phyloP scores from a whole-genome alignment of 352 stramenopile genomes.

The Pythium biforme region DNA sequence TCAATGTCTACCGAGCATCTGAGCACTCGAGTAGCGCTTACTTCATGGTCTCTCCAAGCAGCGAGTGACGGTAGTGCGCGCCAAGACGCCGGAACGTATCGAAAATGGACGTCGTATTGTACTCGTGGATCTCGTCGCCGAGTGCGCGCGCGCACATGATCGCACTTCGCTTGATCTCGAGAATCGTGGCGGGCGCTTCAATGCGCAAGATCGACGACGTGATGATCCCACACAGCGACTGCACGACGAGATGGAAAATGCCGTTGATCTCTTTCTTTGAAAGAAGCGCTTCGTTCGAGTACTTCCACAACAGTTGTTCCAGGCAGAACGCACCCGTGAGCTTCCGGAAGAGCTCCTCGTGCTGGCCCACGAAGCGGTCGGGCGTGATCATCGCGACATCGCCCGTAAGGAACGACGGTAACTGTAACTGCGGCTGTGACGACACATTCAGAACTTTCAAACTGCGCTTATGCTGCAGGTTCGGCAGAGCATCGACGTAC shows the following conservation, averaged over 20 bases:
- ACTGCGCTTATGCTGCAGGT: too few species aligned
- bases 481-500: too few species aligned
- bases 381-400: conserved; percentile 71
- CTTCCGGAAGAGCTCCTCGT: conserved; percentile 82
- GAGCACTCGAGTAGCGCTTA: too few species aligned
- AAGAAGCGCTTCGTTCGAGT: conserved; percentile 66
- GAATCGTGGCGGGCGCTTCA: conserved; percentile 48
- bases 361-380: conserved; percentile 69
- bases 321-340: conserved; percentile 71
- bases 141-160: conserved; percentile 60
- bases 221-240: conserved; percentile 70
- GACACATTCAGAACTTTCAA: not conserved
- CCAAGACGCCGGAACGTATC: conserved; percentile 67
- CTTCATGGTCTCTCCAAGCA: conserved; percentile 63
- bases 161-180: conserved; percentile 66
- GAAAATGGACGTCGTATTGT: conserved; percentile 61
- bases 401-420: conserved; percentile 67
- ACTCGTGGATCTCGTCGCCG: conserved; percentile 73
- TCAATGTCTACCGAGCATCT: too few species aligned
- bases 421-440: conserved; percentile 63
- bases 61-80: conserved; percentile 54
- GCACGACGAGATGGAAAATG: conserved; percentile 76
- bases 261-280: conserved; percentile 83
- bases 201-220: conserved; percentile 64
- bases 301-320: conserved; percentile 69